A percentile compares a stretch with the other conserved stretches of the same genome.
Evolutionary conservation across 2,329 filamentous ascomycete genomes (phyloP).

Genomic region (Sarocladium kiliense): DNA sequence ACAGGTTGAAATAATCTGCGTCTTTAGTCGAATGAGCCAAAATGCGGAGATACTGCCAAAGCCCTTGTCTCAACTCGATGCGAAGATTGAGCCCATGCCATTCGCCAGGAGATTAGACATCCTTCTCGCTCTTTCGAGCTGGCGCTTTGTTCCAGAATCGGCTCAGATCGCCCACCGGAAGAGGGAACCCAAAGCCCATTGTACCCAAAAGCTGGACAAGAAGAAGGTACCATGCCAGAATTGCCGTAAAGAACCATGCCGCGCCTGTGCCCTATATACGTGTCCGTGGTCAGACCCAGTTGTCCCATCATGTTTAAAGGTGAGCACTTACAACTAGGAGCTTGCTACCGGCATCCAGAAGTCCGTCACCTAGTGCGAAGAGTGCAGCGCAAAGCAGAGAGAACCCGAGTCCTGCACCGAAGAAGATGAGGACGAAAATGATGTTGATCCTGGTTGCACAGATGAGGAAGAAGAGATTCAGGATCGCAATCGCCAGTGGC

Average conservation of each 20-base stretch:
- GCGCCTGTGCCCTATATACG: neutral
- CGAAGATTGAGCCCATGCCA: too few relatives aligned
- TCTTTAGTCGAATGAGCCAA: too few relatives aligned
- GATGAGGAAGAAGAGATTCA: constrained; percentile 62
- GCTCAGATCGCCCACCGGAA: neutral
- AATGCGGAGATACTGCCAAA: too few relatives aligned
- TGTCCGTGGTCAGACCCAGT: neutral
- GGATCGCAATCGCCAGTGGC: constrained; percentile 59
- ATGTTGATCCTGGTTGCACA: constrained; percentile 69
- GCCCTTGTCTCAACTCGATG: too few relatives aligned
- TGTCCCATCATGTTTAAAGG: neutral
- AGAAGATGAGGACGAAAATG: constrained; percentile 65
- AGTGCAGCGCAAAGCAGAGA: neutral
- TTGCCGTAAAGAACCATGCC: neutral
- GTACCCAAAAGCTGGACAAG: neutral
- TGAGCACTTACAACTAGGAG: neutral
- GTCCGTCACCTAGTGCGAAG: neutral
- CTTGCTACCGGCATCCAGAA: neutral
- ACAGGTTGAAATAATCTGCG: too few relatives aligned
- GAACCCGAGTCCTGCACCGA: constrained; percentile 24
- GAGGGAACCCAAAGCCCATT: neutral
- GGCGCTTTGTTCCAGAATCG: neutral
- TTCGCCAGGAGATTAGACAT: too few relatives aligned
- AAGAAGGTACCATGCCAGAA: neutral
- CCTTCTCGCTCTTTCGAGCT: neutral